These are phyloP conservation scores for Boletus sp. DNA, from an alignment of 768 basidiomycete genomes.

Conservation along the genomic window DNA sequence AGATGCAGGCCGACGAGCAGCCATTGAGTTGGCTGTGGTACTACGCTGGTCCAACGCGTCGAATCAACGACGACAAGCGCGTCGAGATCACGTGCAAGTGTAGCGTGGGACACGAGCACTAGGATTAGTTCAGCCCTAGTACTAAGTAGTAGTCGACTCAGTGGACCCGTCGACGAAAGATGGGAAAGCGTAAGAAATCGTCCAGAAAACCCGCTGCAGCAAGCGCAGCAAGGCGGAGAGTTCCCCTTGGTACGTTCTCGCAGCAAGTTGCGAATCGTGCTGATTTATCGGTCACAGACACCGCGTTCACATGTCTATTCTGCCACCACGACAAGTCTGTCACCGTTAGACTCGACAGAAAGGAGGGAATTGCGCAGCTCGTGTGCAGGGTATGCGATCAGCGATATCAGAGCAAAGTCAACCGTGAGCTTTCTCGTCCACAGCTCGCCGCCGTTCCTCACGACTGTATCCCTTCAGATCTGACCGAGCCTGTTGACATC, in stretches of 20 bases:
- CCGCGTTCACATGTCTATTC: slow-evolving; percentile 82
- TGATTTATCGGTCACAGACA: slow-evolving; percentile 47
- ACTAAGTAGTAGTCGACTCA: neutral
- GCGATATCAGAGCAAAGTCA: slow-evolving; percentile 82
- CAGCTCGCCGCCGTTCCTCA: slow-evolving; percentile 10
- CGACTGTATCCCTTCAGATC: slow-evolving; percentile 48
- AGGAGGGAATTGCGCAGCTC: slow-evolving; percentile 78
- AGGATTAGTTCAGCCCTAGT: neutral
- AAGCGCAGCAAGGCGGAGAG: slow-evolving; percentile 59
- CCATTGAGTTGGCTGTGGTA: slow-evolving; percentile 43
- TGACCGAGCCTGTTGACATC: slow-evolving; percentile 85
- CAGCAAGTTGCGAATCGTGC: neutral
- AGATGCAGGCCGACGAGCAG: slow-evolving; percentile 56
- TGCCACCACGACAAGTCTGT: slow-evolving; percentile 91
- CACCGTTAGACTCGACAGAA: slow-evolving; percentile 79
- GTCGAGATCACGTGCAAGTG: slow-evolving; percentile 33
- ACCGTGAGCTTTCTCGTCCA: slow-evolving; percentile 54
- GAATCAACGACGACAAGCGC: slow-evolving; percentile 24
- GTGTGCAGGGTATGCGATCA: slow-evolving; percentile 86
- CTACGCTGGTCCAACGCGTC: slow-evolving; percentile 31
- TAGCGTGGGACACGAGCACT: neutral
- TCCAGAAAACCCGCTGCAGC: slow-evolving; percentile 74
- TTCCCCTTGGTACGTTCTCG: slow-evolving; percentile 60
- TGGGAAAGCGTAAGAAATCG: slow-evolving; percentile 93
- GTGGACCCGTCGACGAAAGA: slow-evolving; percentile 26